A percentile compares a stretch with the other conserved stretches of the same genome.
These are phyloP conservation scores for Ulmus americana DNA, from an alignment of 331 rosid species.

Conservation along the genomic window DNA sequence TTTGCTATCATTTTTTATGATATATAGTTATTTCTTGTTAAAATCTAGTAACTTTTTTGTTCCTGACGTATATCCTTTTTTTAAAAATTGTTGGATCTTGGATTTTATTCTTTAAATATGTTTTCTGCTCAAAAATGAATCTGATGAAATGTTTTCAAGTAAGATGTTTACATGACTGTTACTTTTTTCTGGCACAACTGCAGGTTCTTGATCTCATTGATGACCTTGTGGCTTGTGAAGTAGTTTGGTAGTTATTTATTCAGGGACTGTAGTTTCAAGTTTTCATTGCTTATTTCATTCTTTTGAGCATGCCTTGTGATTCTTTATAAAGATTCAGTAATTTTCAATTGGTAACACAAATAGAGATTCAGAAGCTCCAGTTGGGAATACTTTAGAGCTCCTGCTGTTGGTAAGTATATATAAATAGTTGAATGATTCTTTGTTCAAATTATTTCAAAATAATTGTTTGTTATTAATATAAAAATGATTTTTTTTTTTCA, in stretches of 20 bases:
- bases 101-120: too few relatives aligned
- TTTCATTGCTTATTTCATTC: slow-evolving; percentile 33
- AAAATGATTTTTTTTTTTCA: not conserved
- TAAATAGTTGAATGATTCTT: slow-evolving; percentile 16
- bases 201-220: slow-evolving; percentile 58
- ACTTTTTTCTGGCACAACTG: slow-evolving; percentile 38
- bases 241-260: slow-evolving; percentile 34
- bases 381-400: slow-evolving; percentile 34
- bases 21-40: too few relatives aligned
- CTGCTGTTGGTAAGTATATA: slow-evolving; percentile 38
- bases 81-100: too few relatives aligned
- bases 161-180: slow-evolving; percentile 15
- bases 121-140: too few relatives aligned
- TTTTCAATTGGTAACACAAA: slow-evolving; percentile 40
- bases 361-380: slow-evolving; percentile 51
- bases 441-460: not conserved
- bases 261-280: slow-evolving; percentile 34
- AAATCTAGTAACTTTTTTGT: too few relatives aligned
- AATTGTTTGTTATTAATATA: not conserved
- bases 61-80: too few relatives aligned
- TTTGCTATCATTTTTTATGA: too few relatives aligned
- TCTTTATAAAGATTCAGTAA: slow-evolving; percentile 44
- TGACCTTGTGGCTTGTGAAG: slow-evolving; percentile 39
- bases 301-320: slow-evolving; percentile 57
- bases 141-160: not conserved